These are phyloP conservation scores for Microbotryum lychnidis-dioicae DNA, from an alignment of 1,284 basidiomycete genomes.

Conservation along the genomic window DNA sequence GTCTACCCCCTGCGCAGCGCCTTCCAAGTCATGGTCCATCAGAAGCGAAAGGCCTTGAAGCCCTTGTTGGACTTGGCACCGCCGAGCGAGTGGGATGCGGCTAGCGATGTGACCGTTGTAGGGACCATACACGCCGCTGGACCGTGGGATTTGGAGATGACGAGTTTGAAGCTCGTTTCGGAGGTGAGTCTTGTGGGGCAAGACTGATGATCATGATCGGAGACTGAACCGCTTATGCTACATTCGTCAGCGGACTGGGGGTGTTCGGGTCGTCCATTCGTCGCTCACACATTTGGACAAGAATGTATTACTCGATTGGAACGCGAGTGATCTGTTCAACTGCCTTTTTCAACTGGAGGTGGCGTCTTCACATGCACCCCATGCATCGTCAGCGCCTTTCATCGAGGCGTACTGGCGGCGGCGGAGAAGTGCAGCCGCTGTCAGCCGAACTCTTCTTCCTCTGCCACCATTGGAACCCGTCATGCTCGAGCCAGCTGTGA, in stretches of 20 bases:
- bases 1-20: constrained; percentile 50
- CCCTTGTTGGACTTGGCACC: constrained; percentile 52
- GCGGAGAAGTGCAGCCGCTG: constrained; percentile 34
- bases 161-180: constrained; percentile 46
- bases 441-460: constrained; percentile 48
- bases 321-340: constrained; percentile 55
- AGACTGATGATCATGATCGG: too few species aligned
- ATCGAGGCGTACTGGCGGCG: constrained; percentile 59
- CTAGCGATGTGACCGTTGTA: constrained; percentile 52
- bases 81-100: constrained; percentile 50
- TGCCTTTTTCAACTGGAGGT: constrained; percentile 49
- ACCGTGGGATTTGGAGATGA: constrained; percentile 32
- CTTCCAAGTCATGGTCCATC: constrained; percentile 50
- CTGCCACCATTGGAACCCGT: constrained; percentile 54
- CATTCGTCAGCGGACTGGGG: constrained; percentile 1
- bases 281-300: constrained; percentile 1
- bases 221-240: background rate
- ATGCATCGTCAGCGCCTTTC: constrained; percentile 49
- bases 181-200: constrained; percentile 43
- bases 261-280: constrained; percentile 1
- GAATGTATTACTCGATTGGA: constrained; percentile 47
- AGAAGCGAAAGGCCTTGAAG: constrained; percentile 40
- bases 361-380: constrained; percentile 40
- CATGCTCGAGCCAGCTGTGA: constrained; percentile 51
- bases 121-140: constrained; percentile 49